Evolutionary conservation across 345 rosid species (phyloP), one percentile per base, ranked within the genome.

Genomic region (Brassica nigra): DNA sequence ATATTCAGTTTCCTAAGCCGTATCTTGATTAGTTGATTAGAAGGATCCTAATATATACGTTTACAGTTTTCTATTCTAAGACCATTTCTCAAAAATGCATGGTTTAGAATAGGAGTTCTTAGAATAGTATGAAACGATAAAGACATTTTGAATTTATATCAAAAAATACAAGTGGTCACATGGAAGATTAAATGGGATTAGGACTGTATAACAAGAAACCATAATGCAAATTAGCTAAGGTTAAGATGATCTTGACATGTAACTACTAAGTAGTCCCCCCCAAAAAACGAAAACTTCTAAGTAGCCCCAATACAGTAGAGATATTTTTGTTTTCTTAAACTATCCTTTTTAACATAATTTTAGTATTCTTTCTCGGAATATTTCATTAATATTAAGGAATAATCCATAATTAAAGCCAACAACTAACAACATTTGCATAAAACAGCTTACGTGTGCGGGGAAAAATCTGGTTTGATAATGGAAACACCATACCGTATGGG

Each of bases 381-480:
- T 47, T 47, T 47, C 54, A 47, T 11, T 47, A 12, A 4, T 12
- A 47, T 47, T 47, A 47, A 47, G 54, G 54, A 47, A 47, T 47
- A 47, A 12, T 47, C 15, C 54, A 47, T 11, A 47, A 11, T 47
- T 47, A 47, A 47, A 47, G 4, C 54, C 54, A 49, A 49, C 18
- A 49, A 57, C 54, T 79, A 73, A 78, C 34, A 10, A 66, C 20
- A 23, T 49, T 12, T 49, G 57, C 5, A 36, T 27, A 15, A 39
- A 71, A 11, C 84, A 91, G 98, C 98, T 66, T 93, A 86, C 73
- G 98, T 93, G 10, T 85, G 87, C 2, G 98, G 98, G 0, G 93
- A 85, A 77, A 87, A 76, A 62, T 62, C 83, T 16, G 98, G 97
- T 8, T 62, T 90, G 15, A 39, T 87, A 77, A 30, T 58, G 69